Base-by-base conservation (phyloP, 345 rosid species). In the Limnanthes douglasii region DNA sequence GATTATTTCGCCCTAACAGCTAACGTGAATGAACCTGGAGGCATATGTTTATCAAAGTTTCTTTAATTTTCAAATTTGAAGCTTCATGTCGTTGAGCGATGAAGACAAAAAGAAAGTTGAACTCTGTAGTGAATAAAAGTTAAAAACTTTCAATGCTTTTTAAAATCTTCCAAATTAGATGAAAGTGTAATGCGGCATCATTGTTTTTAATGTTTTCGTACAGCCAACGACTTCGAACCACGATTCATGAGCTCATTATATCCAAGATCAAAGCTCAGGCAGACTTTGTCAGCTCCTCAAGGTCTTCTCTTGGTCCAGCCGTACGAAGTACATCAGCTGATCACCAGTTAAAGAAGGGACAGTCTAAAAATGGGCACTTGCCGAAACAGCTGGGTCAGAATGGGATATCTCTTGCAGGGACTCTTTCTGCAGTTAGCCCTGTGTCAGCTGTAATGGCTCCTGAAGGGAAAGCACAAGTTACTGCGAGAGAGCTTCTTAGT, bases 361-460 rank as follows among this genome's bases (percentile, higher is more conserved):
- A 78, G 21, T 59, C 80, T 39, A 82, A 64, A 48, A 57, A 74
- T 67, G 74, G 54, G 49, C 76, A 64, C 37, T 35, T 84, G 45
- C 49, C 68, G 1, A 84, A 84, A 60, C 76, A 72, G 56, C 84
- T 75, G 56, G 69, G 50, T 57, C 96, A 69, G 61, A 80, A 80
- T 69, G 94, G 85, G 61, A 68, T 65, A 49, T 62, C 78, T 24
- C 43, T 43, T 39, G 68, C 68, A 46, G 93, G 73, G 40, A 63
- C 71, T 51, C 68, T 84, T 45, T 52, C 69, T 57, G 75, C 96
- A 49, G 93, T 81, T 51, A 90, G 96, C 63, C 98, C 98, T 38
- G 98, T 84, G 37, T 90, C 98, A 1, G 67, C 93, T 34, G 64
- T 78, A 42, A 84, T 90, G 98, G 92, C 92, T 61, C 98, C 98